Conservation (phyloP, 805 yeast genomes). For the Yamadazyma scolyti region DNA sequence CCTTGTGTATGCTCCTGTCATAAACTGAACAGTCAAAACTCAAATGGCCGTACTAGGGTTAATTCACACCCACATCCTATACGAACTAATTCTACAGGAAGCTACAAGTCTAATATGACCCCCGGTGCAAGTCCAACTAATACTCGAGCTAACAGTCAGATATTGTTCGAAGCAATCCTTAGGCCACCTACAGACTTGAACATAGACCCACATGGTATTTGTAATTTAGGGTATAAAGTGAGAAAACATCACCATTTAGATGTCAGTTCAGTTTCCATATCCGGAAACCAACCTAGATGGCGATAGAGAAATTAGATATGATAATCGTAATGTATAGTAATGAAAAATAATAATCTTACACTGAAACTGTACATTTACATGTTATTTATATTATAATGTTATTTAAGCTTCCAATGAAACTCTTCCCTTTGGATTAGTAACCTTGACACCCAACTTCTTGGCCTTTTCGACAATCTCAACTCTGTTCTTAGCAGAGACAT, state of each 20-base stretch:
- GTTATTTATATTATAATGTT: slow-evolving; percentile 13
- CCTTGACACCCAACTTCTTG: slow-evolving; percentile 96
- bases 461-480: slow-evolving; percentile 94
- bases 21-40: too few relatives aligned
- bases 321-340: slow-evolving; percentile 1
- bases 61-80: slow-evolving; percentile 3
- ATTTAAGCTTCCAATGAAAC: slow-evolving; percentile 93
- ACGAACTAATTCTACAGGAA: slow-evolving; percentile 2
- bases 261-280: slow-evolving; percentile 27
- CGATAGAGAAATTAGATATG: slow-evolving; percentile 1
- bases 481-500: slow-evolving; percentile 98
- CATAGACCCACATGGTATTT: slow-evolving; percentile 26
- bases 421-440: slow-evolving; percentile 99
- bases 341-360: slow-evolving; percentile 2
- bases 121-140: slow-evolving; percentile 1
- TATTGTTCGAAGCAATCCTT: slow-evolving; percentile 2
- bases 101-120: not conserved
- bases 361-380: slow-evolving; percentile 10
- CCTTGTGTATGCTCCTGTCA: too few relatives aligned
- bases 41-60: too few relatives aligned
- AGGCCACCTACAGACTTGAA: slow-evolving; percentile 13
- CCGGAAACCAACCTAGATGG: slow-evolving; percentile 14
- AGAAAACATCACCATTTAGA: slow-evolving; percentile 42
- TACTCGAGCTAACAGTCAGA: slow-evolving; percentile 4
- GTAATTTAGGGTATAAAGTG: slow-evolving; percentile 41